Base-by-base conservation (phyloP, 768 basidiomycete genomes). In the Boletus barrowsii region DNA sequence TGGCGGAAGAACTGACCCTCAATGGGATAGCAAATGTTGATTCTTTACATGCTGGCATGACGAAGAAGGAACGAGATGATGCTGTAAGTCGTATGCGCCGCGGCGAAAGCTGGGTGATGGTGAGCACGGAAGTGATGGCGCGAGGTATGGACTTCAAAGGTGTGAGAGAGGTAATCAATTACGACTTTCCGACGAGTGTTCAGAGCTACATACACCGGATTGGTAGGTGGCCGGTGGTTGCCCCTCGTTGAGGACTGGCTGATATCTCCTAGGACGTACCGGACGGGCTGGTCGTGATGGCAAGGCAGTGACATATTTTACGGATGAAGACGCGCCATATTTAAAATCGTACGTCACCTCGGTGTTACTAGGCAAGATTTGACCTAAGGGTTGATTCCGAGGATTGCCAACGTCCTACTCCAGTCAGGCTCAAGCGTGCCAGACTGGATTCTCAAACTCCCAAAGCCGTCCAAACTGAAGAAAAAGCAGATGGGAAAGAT, bases 91-190 rank as follows among this genome's bases (percentile, higher is more conserved):
- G 88, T 33, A 96, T 99, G 87, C 85, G 91, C 26, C 79, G 78
- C 62, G 97, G 95, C 0, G 83, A 91, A 67, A 88, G 91, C 56
- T 98, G 97, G 97, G 83, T 95, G 33, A 83, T 98, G 82, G 82
- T 99, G 43, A 91, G 88, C 60, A 99, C 97, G 22, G 97, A 99
- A 69, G 90, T 98, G 47, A 90, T 98, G 91, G 93, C 93, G 22
- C 82, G 97, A 61, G 97, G 97, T 4, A 94, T 99, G 88, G 97
- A 98, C 67, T 98, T 99, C 76, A 90, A 88, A 69, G 94, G 95
- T 10, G 84, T 96, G 48, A 78, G 86, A 54, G 90, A 98, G 65
- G 94, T 99, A 10, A 87, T 98, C 66, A 99, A 98, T 70, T 95
- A 90, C 64, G 96, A 98, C 72, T 98, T 98, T 72, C 97, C 97